These are phyloP conservation scores for Penicillium ochrochloron DNA, from an alignment of 495 filamentous ascomycete genomes.

Conservation along the genomic window DNA sequence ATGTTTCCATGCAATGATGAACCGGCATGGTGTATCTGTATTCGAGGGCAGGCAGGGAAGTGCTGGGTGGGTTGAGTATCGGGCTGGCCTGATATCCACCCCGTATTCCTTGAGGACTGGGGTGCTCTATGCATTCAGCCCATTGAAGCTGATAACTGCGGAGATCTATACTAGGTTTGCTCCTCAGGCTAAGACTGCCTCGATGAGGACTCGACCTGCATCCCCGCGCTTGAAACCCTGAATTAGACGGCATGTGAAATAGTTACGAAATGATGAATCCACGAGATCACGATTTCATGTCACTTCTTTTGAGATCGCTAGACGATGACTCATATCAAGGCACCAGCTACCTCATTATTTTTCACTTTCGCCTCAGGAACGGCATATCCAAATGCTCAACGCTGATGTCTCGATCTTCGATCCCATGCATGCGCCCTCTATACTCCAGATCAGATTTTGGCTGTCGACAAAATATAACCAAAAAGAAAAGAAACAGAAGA, in stretches of 20 bases:
- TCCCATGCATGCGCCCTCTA: neutral
- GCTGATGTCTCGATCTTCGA: neutral
- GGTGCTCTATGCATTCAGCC: neutral
- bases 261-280: neutral
- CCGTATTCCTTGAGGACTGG: neutral
- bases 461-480: neutral
- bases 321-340: neutral
- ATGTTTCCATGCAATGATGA: neutral
- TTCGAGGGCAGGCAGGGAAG: neutral
- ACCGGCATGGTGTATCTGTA: neutral
- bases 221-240: neutral
- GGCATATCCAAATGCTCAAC: neutral
- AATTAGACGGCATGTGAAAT: neutral
- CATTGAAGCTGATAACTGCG: neutral
- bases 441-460: neutral
- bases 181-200: neutral
- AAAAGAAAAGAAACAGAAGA: neutral
- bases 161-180: too few relatives aligned
- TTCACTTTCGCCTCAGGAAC: neutral
- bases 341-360: neutral
- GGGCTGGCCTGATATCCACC: neutral
- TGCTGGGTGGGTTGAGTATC: neutral
- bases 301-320: neutral
- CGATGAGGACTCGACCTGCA: neutral
- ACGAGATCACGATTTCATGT: constrained; percentile 1